Evolutionary conservation across 78 protist genomes (phyloP).

Genomic region (Isochrysis galbana): DNA sequence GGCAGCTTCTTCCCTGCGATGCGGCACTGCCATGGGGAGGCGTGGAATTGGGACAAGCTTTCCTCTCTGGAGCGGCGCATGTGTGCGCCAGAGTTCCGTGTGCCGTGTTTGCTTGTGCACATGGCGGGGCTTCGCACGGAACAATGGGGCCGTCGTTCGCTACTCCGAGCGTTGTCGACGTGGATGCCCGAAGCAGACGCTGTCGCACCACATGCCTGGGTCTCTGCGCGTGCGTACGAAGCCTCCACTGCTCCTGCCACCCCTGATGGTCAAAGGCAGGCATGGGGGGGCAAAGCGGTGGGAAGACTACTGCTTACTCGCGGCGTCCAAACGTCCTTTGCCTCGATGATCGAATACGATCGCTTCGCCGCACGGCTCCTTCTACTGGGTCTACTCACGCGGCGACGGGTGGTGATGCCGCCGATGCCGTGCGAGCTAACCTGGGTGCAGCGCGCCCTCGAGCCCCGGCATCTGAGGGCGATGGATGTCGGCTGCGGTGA

Average conservation of each 20-base stretch:
- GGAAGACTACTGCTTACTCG: neutral
- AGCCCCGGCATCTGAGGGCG: neutral
- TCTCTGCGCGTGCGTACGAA: neutral
- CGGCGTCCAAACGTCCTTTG: neutral
- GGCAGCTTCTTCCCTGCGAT: neutral
- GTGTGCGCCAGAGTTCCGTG: neutral
- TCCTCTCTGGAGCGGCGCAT: neutral
- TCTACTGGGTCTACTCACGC: neutral
- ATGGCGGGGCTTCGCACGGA: slow-evolving; percentile 1
- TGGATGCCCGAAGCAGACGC: neutral
- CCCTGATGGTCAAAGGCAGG: neutral
- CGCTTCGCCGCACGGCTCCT: neutral
- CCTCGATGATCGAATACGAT: neutral
- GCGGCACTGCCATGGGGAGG: neutral
- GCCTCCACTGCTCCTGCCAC: neutral
- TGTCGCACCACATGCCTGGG: neutral
- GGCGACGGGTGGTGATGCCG: neutral
- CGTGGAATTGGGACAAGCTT: neutral
- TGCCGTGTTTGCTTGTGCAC: neutral
- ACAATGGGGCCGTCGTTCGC: neutral
- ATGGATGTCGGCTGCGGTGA: neutral
- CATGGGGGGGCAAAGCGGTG: neutral
- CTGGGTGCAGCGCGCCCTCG: neutral
- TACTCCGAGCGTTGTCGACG: neutral
- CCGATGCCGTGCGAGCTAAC: neutral